phyloP scores from a whole-genome alignment of 108 stramenopile genomes.

The Nitzschia inconspicua region DNA sequence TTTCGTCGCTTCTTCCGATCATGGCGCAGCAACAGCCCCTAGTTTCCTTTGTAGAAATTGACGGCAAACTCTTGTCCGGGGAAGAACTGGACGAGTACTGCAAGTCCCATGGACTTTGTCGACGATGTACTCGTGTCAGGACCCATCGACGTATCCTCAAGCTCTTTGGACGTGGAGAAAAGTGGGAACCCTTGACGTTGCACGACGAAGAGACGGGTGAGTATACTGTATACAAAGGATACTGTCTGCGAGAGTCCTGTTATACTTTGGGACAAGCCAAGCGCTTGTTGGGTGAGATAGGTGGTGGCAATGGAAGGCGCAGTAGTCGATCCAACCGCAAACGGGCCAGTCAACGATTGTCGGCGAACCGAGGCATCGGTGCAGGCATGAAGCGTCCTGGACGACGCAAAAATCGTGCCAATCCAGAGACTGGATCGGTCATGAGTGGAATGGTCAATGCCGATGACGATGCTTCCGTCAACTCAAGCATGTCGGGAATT shows the following conservation, averaged over 20 bases:
- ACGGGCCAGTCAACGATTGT: not conserved
- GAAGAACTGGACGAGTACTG: constrained; percentile 37
- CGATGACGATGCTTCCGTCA: no score
- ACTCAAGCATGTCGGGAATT: no score
- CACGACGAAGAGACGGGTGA: constrained; percentile 23
- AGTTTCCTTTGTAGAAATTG: constrained; percentile 25
- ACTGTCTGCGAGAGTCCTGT: constrained; percentile 31
- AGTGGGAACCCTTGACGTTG: constrained; percentile 35
- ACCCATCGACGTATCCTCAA: constrained; percentile 32
- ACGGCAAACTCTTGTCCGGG: constrained; percentile 18
- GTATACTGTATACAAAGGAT: constrained; percentile 43
- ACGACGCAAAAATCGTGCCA: constrained; percentile 7
- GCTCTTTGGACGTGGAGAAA: constrained; percentile 24
- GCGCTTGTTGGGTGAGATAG: constrained; percentile 18
- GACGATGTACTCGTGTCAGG: constrained; percentile 20
- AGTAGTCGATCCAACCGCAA: constrained; percentile 1
- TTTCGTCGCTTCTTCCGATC: no score
- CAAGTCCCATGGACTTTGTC: constrained; percentile 27
- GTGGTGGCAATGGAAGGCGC: not conserved
- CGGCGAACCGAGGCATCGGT: not conserved
- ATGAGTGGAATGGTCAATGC: constrained; percentile 10
- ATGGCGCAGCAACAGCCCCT: no score
- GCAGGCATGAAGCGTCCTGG: constrained; percentile 3
- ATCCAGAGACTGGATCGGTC: constrained; percentile 31
- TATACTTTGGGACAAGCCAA: constrained; percentile 40